Base-by-base conservation (phyloP, 257 asterid species). In the Jaltomata sinuosa region DNA sequence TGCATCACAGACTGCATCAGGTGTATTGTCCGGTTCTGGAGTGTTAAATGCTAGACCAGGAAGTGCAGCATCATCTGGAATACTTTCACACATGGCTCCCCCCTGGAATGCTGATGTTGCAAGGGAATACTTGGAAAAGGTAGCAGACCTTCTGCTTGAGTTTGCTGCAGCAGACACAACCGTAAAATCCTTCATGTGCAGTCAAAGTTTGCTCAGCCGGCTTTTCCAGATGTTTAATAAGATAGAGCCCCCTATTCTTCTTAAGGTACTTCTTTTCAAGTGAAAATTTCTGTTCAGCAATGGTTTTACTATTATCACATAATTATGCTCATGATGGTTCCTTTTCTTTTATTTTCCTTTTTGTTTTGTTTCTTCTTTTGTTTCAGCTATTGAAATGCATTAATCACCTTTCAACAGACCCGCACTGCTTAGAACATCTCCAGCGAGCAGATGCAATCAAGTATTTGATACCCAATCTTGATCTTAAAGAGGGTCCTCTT, bases 101-200 rank as follows among this genome's bases (percentile, higher is more conserved):
- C 95, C 99, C 67, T 97, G 96, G 98, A 97, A 94, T 89, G 98
- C 90, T 89, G 98, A 97, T 86, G 93, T 94, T 88, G 97, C 98
- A 49, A 91, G 93, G 88, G 99, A 95, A 87, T 97, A 97, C 91
- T 90, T 97, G 83, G 98, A 93, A 81, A 97, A 95, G 90, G 98
- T 97, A 61, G 98, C 99, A 31, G 99, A 97, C 89, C 98, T 97
- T 87, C 89, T 97, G 50, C 95, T 97, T 85, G 98, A 94, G 93
- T 97, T 97, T 89, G 94, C 99, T 86, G 94, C 94, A 42, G 97
- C 98, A 72, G 99, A 95, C 87, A 84, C 98, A 25, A 90, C 94
- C n/a, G 99, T 97, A 50, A 97, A 95, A 89, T 92, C 97, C 80
- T 91, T 85, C 89, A 97, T 97, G 99, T 97, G 99, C 84, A 94